These are phyloP conservation scores for Talaromyces atroroseus DNA, from an alignment of 2,329 filamentous ascomycete species.

Conservation along the genomic window DNA sequence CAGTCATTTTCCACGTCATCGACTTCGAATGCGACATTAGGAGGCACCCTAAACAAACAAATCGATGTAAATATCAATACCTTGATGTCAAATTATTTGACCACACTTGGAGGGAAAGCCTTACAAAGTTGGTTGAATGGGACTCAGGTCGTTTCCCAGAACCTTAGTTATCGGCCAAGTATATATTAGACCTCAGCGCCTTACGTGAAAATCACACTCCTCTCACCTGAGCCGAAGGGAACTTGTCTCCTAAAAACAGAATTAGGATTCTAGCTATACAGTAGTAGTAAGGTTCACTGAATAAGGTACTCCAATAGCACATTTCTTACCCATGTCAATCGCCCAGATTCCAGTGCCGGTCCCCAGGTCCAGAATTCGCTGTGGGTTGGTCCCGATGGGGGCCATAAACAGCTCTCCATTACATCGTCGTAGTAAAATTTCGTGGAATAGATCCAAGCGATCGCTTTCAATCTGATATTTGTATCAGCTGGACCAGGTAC, in stretches of 20 bases:
- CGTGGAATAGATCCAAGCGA: conserved; percentile 22
- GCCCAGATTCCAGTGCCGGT: conserved; percentile 29
- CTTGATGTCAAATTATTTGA: neutral
- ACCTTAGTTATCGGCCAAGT: neutral
- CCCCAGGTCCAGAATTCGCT: conserved; percentile 46
- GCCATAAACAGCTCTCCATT: conserved; percentile 42
- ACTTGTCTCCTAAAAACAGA: conserved; percentile 4
- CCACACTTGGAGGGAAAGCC: neutral
- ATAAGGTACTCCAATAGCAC: neutral
- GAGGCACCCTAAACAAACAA: conserved; percentile 15
- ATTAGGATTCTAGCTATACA: neutral
- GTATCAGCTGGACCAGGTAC: neutral
- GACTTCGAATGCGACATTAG: conserved; percentile 20
- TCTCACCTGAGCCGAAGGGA: conserved; percentile 4
- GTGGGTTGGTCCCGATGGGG: conserved; percentile 36
- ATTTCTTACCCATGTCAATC: conserved; percentile 11
- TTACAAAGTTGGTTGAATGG: conserved; percentile 13
- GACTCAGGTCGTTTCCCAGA: conserved; percentile 13
- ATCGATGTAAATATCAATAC: neutral
- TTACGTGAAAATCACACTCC: neutral
- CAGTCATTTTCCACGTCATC: conserved; percentile 19
- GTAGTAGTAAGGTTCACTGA: too few relatives aligned
- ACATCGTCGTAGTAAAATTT: conserved; percentile 45
- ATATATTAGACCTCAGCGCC: neutral
- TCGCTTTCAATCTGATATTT: conserved; percentile 16